These are phyloP conservation scores for Ramaria rubella DNA, from an alignment of 768 basidiomycete genomes.

Conservation along the genomic window DNA sequence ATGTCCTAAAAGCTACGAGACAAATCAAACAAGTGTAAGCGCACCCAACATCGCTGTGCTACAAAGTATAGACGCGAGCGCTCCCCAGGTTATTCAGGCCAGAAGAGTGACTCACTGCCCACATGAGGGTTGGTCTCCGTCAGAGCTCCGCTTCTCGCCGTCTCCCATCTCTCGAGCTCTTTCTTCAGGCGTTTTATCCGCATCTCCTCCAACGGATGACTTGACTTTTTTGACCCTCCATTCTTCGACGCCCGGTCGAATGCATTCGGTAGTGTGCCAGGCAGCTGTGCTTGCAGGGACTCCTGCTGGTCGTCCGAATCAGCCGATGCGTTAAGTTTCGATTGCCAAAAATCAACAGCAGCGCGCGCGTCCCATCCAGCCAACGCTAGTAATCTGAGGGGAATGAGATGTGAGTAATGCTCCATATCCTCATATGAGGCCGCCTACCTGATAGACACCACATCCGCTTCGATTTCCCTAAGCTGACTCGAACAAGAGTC, in stretches of 20 bases:
- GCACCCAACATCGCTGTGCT: too few relatives aligned
- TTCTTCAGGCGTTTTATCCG: constrained; percentile 53
- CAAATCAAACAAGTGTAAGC: too few relatives aligned
- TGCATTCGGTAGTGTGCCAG: constrained; percentile 15
- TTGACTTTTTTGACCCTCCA: not conserved
- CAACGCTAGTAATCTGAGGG: constrained; percentile 89
- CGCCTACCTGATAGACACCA: constrained; percentile 72
- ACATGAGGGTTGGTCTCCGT: not conserved
- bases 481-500: constrained; percentile 72
- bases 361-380: constrained; percentile 84
- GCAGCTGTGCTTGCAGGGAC: not conserved
- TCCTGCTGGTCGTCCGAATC: constrained; percentile 7
- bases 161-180: constrained; percentile 70
- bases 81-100: too few relatives aligned
- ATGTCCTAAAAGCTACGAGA: too few relatives aligned
- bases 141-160: constrained; percentile 23
- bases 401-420: constrained; percentile 1
- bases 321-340: constrained; percentile 23
- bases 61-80: too few relatives aligned
- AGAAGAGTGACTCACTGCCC: too few relatives aligned
- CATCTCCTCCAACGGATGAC: constrained; percentile 63
- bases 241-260: constrained; percentile 3
- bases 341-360: constrained; percentile 81
- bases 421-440: not conserved
- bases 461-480: constrained; percentile 90